Evolutionary conservation across 257 asterid species (phyloP).

Genomic region (Solanum sparsipilum): DNA sequence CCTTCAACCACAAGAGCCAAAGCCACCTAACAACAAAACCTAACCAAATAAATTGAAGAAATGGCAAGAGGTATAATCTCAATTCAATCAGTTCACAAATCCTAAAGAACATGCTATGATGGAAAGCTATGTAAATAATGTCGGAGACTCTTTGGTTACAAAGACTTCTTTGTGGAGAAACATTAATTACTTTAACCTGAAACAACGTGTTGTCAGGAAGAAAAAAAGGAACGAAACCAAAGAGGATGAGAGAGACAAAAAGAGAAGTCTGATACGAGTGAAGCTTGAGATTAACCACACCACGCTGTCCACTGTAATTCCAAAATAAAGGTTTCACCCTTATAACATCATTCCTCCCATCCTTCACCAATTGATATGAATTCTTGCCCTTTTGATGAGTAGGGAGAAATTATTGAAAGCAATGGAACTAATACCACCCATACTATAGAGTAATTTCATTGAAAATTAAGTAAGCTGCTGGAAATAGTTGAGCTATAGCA

Average conservation of each 20-base stretch:
- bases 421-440: background rate
- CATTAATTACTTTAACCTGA: background rate
- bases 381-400: background rate
- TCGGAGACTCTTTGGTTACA: background rate
- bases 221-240: background rate
- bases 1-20: slow-evolving; percentile 88
- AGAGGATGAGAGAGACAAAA: background rate
- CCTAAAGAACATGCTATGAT: background rate
- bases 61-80: background rate
- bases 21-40: slow-evolving; percentile 53
- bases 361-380: background rate
- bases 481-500: background rate
- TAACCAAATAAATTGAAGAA: background rate
- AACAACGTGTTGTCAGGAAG: background rate
- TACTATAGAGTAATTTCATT: background rate
- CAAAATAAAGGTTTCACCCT: background rate
- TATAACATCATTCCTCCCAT: background rate
- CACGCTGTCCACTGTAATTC: too few relatives aligned
- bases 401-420: background rate
- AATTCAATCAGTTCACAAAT: background rate
- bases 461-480: background rate
- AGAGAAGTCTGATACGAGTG: background rate
- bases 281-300: background rate
- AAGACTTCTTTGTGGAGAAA: background rate
- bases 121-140: background rate